phyloP scores from a whole-genome alignment of 495 filamentous ascomycete species.

The Aspergillus olivimuriae region DNA sequence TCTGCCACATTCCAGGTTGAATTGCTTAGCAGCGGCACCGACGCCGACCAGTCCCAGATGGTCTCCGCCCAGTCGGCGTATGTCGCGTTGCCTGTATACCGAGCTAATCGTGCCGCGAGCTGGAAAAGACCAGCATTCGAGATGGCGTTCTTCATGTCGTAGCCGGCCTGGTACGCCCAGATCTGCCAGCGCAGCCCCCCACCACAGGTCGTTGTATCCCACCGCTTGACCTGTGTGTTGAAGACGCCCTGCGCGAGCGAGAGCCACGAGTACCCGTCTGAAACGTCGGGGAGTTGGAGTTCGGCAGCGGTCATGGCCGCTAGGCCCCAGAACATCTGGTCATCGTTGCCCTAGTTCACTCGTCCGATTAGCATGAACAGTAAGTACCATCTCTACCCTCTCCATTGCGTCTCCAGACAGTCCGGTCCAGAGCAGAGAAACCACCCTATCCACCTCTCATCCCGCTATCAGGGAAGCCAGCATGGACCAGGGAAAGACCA shows the following conservation, averaged over 20 bases:
- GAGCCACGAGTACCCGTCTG: conserved; percentile 53
- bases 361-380: too few relatives aligned
- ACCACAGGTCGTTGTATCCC: conserved; percentile 39
- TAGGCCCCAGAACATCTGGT: conserved; percentile 65
- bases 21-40: conserved; percentile 49
- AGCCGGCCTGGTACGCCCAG: conserved; percentile 34
- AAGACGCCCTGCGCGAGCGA: conserved; percentile 68
- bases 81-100: conserved; percentile 63
- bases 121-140: conserved; percentile 66
- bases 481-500: background rate
- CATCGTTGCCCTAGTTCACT: conserved; percentile 66
- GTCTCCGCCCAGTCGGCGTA: conserved; percentile 65
- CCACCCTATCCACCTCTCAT: too few relatives aligned
- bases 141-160: conserved; percentile 58
- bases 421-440: too few relatives aligned
- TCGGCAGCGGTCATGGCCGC: conserved; percentile 64
- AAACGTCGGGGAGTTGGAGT: conserved; percentile 53
- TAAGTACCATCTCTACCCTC: too few relatives aligned
- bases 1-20: conserved; percentile 53
- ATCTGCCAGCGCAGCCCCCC: conserved; percentile 49
- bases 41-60: conserved; percentile 62
- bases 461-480: too few relatives aligned
- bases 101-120: conserved; percentile 61
- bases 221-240: conserved; percentile 54
- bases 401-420: too few relatives aligned